Evolutionary conservation across 306 rosid species (phyloP).

Genomic region (Biancaea sappan): DNA sequence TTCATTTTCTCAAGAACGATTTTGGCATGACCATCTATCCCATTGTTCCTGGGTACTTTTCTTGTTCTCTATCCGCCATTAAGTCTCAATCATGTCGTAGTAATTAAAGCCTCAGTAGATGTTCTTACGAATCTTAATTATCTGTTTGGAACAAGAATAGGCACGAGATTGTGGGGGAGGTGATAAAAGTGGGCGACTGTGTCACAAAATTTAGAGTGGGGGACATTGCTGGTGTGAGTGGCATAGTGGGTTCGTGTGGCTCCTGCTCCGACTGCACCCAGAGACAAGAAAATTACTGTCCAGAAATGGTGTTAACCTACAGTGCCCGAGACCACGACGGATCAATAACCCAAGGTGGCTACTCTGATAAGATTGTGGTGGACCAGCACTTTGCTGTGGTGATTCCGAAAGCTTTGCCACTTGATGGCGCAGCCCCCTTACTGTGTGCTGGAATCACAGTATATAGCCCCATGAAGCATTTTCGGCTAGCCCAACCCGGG

Average conservation of each 20-base stretch:
- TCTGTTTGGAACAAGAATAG: conserved; percentile 6
- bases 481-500: conserved; percentile 39
- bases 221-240: conserved; percentile 50
- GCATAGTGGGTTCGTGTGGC: conserved; percentile 42
- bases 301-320: conserved; percentile 35
- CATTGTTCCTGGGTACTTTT: conserved; percentile 7
- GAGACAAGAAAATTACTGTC: conserved; percentile 41
- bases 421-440: conserved; percentile 46
- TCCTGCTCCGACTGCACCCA: conserved; percentile 38
- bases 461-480: conserved; percentile 47
- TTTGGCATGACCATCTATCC: background rate
- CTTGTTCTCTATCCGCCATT: background rate
- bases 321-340: conserved; percentile 37
- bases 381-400: conserved; percentile 28
- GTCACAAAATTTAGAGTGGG: conserved; percentile 45
- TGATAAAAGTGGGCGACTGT: conserved; percentile 40
- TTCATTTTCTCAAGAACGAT: conserved; percentile 16
- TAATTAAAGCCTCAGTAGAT: too few species aligned
- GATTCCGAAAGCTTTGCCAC: conserved; percentile 36
- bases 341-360: conserved; percentile 50
- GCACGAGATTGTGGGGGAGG: conserved; percentile 56
- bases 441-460: conserved; percentile 58
- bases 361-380: conserved; percentile 39
- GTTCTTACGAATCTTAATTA: background rate
- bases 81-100: too few species aligned